Evolutionary conservation across 2,329 filamentous ascomycete genomes (phyloP).

Genomic region (Hirsutella thompsonii): DNA sequence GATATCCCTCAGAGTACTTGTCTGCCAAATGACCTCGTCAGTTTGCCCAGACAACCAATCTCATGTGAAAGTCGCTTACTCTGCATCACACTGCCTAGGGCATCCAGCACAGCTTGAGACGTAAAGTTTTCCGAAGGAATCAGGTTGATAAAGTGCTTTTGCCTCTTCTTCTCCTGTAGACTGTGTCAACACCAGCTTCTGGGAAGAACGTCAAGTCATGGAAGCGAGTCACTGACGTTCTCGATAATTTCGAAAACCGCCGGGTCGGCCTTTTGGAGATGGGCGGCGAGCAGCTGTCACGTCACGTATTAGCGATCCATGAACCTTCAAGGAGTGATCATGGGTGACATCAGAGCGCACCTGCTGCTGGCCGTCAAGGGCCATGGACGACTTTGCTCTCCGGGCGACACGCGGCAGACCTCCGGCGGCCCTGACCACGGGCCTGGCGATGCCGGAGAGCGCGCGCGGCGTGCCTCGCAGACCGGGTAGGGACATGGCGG

Average conservation of each 20-base stretch:
- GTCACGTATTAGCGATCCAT: constrained; percentile 9
- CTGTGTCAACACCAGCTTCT: not conserved
- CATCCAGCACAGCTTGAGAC: constrained; percentile 83
- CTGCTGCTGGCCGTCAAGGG: constrained; percentile 45
- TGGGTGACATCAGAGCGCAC: constrained; percentile 21
- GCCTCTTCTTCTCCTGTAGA: constrained; percentile 75
- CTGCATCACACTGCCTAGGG: constrained; percentile 88
- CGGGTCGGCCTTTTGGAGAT: constrained; percentile 76
- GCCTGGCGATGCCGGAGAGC: constrained; percentile 27
- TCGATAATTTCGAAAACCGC: constrained; percentile 80
- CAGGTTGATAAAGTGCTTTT: constrained; percentile 97
- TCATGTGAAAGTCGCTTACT: constrained; percentile 37
- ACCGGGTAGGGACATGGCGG: constrained; percentile 32
- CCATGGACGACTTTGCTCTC: constrained; percentile 31
- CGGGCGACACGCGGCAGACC: constrained; percentile 9
- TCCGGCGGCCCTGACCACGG: constrained; percentile 8
- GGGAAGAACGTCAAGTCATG: not conserved
- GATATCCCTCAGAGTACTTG: constrained; percentile 98
- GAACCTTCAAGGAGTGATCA: not conserved
- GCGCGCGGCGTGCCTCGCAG: constrained; percentile 36
- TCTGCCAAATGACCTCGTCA: constrained; percentile 37
- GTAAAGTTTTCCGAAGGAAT: constrained; percentile 96
- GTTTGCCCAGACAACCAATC: not conserved
- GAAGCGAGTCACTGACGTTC: constrained; percentile 43
- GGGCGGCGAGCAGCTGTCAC: constrained; percentile 60